Evolutionary conservation across 352 stramenopile species (phyloP), one percentile per base, ranked within the genome.

Genomic region (Phytophthora multivora): DNA sequence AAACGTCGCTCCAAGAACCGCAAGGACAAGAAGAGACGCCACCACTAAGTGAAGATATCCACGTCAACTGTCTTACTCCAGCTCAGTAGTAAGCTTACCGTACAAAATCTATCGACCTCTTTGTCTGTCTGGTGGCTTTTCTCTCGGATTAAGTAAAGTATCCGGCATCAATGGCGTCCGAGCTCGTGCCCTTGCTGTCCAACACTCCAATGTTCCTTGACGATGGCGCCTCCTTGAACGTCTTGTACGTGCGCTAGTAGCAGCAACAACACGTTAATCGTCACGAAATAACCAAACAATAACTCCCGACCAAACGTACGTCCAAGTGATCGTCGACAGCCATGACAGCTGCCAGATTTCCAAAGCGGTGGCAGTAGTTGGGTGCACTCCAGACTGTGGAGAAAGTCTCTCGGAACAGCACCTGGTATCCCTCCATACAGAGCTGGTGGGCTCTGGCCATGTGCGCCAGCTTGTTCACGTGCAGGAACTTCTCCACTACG

Each of bases 291-390:
- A 59, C 8, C 46, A 21, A n/a, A 9, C 10, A 16, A 33, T n/a
- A 3, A 43, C 15, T 23, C 21, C 21, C 21, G 26, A 57, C 15
- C 19, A 42, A 1, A 66, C 60, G 26, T 60, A 90, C 81, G 35
- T 88, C 60, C 8, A 90, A 59, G 21, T 86, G 57, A 13, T 89
- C 82, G 51, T 87, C 79, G 33, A 91, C 73, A 11, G 73, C 71
- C 82, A 91, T 91, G 66, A 91, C 75, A 13, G 82, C 77, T 3
- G 79, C 82, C 12, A 91, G 64, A 63, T 91, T 91, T 43, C 82
- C 82, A 66, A 91, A 91, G 43, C 88, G 81, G 55, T 96, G 91
- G 55, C 88, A 96, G 60, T 96, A 96, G 74, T 96, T 96, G 6
- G 88, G 88, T 2, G 88, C 88, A 30, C 77, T 91, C 80, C 86